Percentiles rank a stretch among this genome's conserved stretches.
phyloP scores from a whole-genome alignment of 106 monocot genomes.

The Apostasia shenzhenica region DNA sequence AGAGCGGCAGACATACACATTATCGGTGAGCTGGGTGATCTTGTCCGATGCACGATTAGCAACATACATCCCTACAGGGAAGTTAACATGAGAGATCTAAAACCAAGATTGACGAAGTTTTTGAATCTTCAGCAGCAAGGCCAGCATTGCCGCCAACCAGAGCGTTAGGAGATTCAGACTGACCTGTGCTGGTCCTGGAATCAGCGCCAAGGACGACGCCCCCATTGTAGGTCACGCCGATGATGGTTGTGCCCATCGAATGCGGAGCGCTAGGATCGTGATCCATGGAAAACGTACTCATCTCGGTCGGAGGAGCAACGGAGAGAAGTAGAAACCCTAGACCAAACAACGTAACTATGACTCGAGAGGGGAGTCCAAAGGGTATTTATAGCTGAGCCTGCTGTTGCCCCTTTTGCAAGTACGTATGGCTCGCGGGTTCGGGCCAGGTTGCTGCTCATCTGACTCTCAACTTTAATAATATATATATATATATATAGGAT shows the following conservation, averaged over 20 bases:
- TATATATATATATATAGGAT: too few relatives aligned
- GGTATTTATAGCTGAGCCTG: too few relatives aligned
- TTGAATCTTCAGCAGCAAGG: background rate
- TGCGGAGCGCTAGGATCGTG: constrained; percentile 13
- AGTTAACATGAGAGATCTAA: background rate
- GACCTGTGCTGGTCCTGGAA: constrained; percentile 34
- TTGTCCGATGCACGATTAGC: constrained; percentile 31
- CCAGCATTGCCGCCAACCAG: background rate
- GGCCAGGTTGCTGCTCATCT: too few relatives aligned
- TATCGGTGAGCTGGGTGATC: constrained; percentile 26
- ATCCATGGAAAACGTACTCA: constrained; percentile 1
- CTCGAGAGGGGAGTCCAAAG: too few relatives aligned
- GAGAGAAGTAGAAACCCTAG: background rate
- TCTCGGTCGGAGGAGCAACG: background rate
- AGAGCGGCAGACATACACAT: constrained; percentile 31
- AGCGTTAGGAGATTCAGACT: background rate
- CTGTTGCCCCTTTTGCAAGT: too few relatives aligned
- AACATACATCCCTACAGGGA: constrained; percentile 24
- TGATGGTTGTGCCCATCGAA: constrained; percentile 31
- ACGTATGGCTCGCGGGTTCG: too few relatives aligned
- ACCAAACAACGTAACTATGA: too few relatives aligned
- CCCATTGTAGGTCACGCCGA: constrained; percentile 31
- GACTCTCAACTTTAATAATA: too few relatives aligned
- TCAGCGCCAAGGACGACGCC: constrained; percentile 31
- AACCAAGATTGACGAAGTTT: background rate